Evolutionary conservation across 2,329 filamentous ascomycete species (phyloP).

Genomic region (Xylariaceae sp.): DNA sequence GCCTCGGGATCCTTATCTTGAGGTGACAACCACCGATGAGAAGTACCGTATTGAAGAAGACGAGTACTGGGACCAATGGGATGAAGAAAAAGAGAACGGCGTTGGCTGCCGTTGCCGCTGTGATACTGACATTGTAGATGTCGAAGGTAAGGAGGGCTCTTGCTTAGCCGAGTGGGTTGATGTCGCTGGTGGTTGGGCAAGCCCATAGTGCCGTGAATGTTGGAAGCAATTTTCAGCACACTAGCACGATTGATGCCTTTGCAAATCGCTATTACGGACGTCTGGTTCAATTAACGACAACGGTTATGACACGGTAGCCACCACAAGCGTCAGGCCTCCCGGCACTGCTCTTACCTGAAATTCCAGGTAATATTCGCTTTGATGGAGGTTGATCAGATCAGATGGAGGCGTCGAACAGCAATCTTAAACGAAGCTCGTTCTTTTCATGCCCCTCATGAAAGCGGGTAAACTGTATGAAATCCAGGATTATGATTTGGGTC

Average conservation of each 20-base stretch:
- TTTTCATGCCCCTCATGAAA: slow-evolving; percentile 8
- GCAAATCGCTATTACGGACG: background rate
- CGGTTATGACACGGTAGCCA: background rate
- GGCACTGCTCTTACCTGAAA: too few relatives aligned
- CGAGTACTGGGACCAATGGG: slow-evolving; percentile 91
- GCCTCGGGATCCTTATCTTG: slow-evolving; percentile 78
- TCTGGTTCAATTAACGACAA: background rate
- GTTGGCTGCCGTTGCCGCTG: slow-evolving; percentile 96
- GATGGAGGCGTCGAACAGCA: background rate
- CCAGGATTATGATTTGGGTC: slow-evolving; percentile 28
- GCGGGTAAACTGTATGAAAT: slow-evolving; percentile 20
- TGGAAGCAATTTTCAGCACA: background rate
- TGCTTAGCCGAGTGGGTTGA: slow-evolving; percentile 97
- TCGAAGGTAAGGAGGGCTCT: slow-evolving; percentile 96
- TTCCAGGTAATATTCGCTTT: background rate
- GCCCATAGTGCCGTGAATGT: slow-evolving; percentile 29
- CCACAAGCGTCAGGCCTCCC: too few relatives aligned
- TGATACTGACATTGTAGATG: slow-evolving; percentile 96
- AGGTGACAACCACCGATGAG: slow-evolving; percentile 79
- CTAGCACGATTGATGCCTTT: slow-evolving; percentile 9
- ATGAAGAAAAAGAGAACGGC: slow-evolving; percentile 89
- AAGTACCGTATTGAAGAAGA: slow-evolving; percentile 90
- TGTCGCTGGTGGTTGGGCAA: slow-evolving; percentile 89
- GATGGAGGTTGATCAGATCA: background rate
- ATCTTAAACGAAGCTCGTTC: background rate